Percentiles rank a stretch among this genome's conserved stretches.
phyloP scores from a whole-genome alignment of 2,329 filamentous ascomycete species.

The Zopfia rhizophila region DNA sequence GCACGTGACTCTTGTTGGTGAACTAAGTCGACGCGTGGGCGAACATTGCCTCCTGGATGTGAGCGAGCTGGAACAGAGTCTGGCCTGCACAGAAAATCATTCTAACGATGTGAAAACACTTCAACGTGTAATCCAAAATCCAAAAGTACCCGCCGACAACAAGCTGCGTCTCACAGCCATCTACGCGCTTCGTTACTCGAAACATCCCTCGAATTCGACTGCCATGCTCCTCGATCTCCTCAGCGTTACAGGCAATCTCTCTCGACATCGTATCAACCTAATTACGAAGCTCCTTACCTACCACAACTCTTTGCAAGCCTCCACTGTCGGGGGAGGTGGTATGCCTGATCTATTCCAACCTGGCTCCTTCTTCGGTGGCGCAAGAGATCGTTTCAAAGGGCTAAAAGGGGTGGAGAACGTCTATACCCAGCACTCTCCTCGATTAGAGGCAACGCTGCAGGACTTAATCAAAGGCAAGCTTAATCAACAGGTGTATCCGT shows the following conservation, averaged over 20 bases:
- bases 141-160: slow-evolving; percentile 78
- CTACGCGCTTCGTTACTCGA: slow-evolving; percentile 94
- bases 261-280: slow-evolving; percentile 78
- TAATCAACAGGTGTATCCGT: slow-evolving; percentile 88
- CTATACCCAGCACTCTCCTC: slow-evolving; percentile 95
- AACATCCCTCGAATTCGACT: slow-evolving; percentile 83
- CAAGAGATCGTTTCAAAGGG: slow-evolving; percentile 88
- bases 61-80: slow-evolving; percentile 94
- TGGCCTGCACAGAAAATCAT: slow-evolving; percentile 97
- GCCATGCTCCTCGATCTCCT: slow-evolving; percentile 89
- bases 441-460: slow-evolving; percentile 86
- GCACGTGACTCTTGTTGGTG: slow-evolving; percentile 94
- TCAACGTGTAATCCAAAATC: slow-evolving; percentile 85
- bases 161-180: slow-evolving; percentile 91
- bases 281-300: slow-evolving; percentile 86
- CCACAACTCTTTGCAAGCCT: slow-evolving; percentile 83
- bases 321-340: slow-evolving; percentile 73
- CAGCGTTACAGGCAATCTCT: slow-evolving; percentile 82
- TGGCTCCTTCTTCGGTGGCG: slow-evolving; percentile 85
- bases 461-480: slow-evolving; percentile 92
- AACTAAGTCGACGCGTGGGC: slow-evolving; percentile 87
- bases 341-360: slow-evolving; percentile 94
- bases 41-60: slow-evolving; percentile 92
- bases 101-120: slow-evolving; percentile 89
- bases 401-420: slow-evolving; percentile 98